These are phyloP conservation scores for Alliaria petiolata DNA, from an alignment of 345 rosid genomes.

Conservation along the genomic window DNA sequence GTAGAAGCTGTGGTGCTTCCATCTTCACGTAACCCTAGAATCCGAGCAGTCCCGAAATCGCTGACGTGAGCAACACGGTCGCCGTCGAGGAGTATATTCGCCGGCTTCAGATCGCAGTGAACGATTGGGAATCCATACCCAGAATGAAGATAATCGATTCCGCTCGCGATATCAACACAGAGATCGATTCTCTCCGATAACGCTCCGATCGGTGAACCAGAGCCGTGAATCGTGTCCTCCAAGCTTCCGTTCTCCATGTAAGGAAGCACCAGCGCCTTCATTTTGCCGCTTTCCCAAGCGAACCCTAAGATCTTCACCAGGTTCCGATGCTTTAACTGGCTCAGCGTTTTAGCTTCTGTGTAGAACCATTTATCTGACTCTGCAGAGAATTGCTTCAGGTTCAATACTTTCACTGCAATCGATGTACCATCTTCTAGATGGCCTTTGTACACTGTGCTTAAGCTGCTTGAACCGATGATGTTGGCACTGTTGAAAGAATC, in stretches of 20 bases:
- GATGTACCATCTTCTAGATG: conserved; percentile 51
- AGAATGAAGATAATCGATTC: conserved; percentile 70
- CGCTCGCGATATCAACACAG: conserved; percentile 58
- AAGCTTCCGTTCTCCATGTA: conserved; percentile 81
- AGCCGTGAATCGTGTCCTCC: conserved; percentile 51
- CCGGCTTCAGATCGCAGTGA: conserved; percentile 88
- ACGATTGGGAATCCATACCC: conserved; percentile 72
- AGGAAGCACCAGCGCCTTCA: conserved; percentile 72
- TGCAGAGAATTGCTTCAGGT: conserved; percentile 59
- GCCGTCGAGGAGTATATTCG: conserved; percentile 67
- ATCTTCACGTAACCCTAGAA: conserved; percentile 56
- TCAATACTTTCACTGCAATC: conserved; percentile 72
- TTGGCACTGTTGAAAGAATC: conserved; percentile 46
- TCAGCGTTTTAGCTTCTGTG: conserved; percentile 68
- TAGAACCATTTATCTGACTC: conserved; percentile 73
- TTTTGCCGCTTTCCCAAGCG: conserved; percentile 81
- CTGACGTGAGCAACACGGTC: conserved; percentile 75
- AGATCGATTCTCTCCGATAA: conserved; percentile 47
- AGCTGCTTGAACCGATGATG: conserved; percentile 64
- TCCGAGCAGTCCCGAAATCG: conserved; percentile 93
- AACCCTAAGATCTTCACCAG: conserved; percentile 74
- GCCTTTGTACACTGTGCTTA: conserved; percentile 87
- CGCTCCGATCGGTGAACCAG: conserved; percentile 39
- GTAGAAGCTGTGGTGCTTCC: conserved; percentile 47
- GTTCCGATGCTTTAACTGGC: conserved; percentile 69